A percentile compares a stretch with the other conserved stretches of the same genome.
Evolutionary conservation across 257 asterid genomes (phyloP).

Genomic region (Penstemon barbatus): DNA sequence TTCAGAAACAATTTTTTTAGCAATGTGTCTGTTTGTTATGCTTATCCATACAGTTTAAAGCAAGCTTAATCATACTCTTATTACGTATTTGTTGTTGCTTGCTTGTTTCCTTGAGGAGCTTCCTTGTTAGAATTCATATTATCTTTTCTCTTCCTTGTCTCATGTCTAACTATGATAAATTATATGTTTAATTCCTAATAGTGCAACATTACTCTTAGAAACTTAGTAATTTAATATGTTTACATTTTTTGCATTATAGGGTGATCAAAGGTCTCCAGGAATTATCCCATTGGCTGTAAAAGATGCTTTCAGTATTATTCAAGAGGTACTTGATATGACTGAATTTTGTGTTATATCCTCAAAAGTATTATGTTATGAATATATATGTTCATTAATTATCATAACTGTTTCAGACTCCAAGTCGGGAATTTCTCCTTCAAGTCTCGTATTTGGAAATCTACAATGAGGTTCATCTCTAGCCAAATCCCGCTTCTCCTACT

Average conservation of each 20-base stretch:
- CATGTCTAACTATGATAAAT: background rate
- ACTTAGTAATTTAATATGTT: slow-evolving; percentile 26
- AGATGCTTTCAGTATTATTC: slow-evolving; percentile 96
- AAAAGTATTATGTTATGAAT: slow-evolving; percentile 25
- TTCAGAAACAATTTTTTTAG: slow-evolving; percentile 13
- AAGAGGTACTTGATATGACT: slow-evolving; percentile 72
- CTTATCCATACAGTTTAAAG: slow-evolving; percentile 15
- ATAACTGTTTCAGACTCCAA: slow-evolving; percentile 78
- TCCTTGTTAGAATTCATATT: too few relatives aligned
- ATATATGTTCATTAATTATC: slow-evolving; percentile 21
- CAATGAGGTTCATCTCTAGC: slow-evolving; percentile 74
- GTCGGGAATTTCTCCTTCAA: slow-evolving; percentile 93
- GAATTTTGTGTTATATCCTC: slow-evolving; percentile 29
- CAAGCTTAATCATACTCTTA: slow-evolving; percentile 19
- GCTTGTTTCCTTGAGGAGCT: background rate
- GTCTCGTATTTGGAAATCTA: slow-evolving; percentile 97
- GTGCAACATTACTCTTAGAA: slow-evolving; percentile 18
- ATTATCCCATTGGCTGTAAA: slow-evolving; percentile 97
- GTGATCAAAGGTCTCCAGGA: slow-evolving; percentile 99
- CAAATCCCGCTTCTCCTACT: slow-evolving; percentile 10
- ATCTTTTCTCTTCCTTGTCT: background rate
- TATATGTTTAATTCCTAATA: background rate
- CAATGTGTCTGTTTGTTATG: slow-evolving; percentile 24
- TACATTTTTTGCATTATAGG: slow-evolving; percentile 48
- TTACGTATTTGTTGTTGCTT: slow-evolving; percentile 18